Base-by-base conservation (phyloP, 1,139 yeast genomes). In the Debaryomyces udenii region DNA sequence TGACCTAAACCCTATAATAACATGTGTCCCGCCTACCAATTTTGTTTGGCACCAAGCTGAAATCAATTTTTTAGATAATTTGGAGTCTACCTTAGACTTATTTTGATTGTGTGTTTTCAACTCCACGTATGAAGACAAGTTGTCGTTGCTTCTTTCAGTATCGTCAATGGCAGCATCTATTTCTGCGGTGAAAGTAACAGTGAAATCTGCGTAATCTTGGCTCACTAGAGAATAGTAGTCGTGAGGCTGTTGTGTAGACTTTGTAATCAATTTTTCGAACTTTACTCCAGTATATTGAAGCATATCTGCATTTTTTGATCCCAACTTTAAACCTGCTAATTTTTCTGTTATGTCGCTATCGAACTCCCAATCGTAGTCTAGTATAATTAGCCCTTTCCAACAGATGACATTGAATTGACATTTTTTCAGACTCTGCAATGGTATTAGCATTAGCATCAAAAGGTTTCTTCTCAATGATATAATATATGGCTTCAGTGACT, bases 41-140 rank as follows among this genome's bases (percentile, higher is more conserved):
- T 48, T 52, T 34, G 57, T 59, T 38, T 61, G 66, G 40, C 61
- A 53, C 48, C 59, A 58, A 5, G 58, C 42, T 7, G 50, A 32
- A 17, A 57, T 32, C 26, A 57, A 43, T 35, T 57, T 57, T 37
- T 33, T 30, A 15, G 31, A 30, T 18, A 41, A 29, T 18, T 28
- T 35, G 24, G 38, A 20, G 27, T 41, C 36, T 1, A 17, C 24
- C 6, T 26, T 23, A 10, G 27, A 23, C 9, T 22, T 30, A 6
- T 23, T 17, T 9, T 35, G 31, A 24, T 38, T 39, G 41, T 57
- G 64, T 1, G 65, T 57, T 34, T 61, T 61, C 35, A 61, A 44
- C 38, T 61, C 65, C 2, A 60, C 56, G 27, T 40, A 40, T 9
- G 43, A 30, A 20, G 37, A 37, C 54, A 59, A 35, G 44, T 46